Conservation (phyloP, 1,139 yeast species). For the Protomyces inouyei region DNA sequence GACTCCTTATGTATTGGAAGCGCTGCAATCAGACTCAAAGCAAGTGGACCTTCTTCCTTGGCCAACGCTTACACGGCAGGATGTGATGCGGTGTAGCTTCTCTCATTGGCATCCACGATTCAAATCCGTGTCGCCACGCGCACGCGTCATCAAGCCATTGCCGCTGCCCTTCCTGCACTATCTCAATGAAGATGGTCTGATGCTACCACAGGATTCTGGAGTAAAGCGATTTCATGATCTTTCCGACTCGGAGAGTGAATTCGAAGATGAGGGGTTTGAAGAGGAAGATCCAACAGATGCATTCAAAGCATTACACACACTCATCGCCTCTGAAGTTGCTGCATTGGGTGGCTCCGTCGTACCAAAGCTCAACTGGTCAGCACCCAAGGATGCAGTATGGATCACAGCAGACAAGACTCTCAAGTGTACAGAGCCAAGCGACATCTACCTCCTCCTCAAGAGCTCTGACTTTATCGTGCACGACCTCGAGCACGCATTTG, state of each 20-base stretch:
- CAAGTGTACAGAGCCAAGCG: constrained; percentile 65
- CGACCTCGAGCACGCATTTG: constrained; percentile 71
- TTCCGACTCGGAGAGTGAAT: constrained; percentile 40
- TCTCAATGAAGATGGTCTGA: constrained; percentile 69
- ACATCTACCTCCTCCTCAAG: constrained; percentile 71
- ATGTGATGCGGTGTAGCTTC: constrained; percentile 54
- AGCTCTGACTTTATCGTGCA: constrained; percentile 84
- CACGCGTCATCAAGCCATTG: constrained; percentile 57
- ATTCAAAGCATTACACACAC: constrained; percentile 57
- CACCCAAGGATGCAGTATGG: constrained; percentile 95
- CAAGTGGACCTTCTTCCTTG: constrained; percentile 1
- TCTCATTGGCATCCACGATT: constrained; percentile 68
- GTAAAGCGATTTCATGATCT: constrained; percentile 60
- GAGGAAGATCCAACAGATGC: constrained; percentile 39
- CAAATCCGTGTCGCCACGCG: constrained; percentile 48
- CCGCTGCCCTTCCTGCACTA: constrained; percentile 67
- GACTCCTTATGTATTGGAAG: constrained; percentile 12
- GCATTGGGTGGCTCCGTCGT: constrained; percentile 57
- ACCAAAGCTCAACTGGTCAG: constrained; percentile 94
- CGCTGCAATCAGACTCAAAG: not conserved
- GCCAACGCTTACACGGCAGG: constrained; percentile 15
- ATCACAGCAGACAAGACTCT: constrained; percentile 71
- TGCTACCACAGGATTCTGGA: constrained; percentile 53
- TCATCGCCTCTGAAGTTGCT: constrained; percentile 45
- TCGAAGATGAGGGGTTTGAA: constrained; percentile 19